Base-by-base conservation (phyloP, 2,329 filamentous ascomycete genomes). In the Colletotrichum sp. region DNA sequence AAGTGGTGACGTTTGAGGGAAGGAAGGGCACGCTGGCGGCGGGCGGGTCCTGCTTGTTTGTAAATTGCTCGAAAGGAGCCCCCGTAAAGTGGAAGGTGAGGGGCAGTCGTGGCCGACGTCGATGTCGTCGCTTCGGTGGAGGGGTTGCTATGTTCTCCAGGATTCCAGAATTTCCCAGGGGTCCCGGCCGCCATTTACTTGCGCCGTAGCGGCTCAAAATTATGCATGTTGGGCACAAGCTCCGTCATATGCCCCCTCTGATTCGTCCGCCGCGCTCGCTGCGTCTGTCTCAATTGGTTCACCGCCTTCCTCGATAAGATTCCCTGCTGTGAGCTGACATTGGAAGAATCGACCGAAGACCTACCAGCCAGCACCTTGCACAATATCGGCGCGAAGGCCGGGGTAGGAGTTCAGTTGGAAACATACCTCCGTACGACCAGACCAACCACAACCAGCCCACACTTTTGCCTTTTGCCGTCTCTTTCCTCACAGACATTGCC, bases 151-250 rank as follows among this genome's bases (percentile, higher is more conserved):
- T 72, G 62, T 78, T 78, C 77, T 78, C 76, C 77, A 72, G 72
- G 77, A 78, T 78, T 78, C 77, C 77, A 78, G 77, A 78, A 78
- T 64, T 73, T 76, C 74, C 61, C 74, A 76, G 69, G 73, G 70
- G 74, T 73, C 66, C 36, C 69, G 34, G 29, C 52, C 55, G 39
- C 32, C 61, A 68, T 69, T 65, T 55, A 22, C 44, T 52, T 52
- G n/a, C 44, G 44, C 44, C n/a, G 44, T 52, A 73, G 72, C 63
- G 72, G 69, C 73, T 76, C 70, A 76, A 73, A 69, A 69, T 73
- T 65, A 76, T 76, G 73, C 70, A 76, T 72, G 70, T 52, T 69
- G 59, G 64, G 32, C 57, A 49, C 64, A 59, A 76, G 69, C 32
- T 69, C 73, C 57, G 44, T 15, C 11, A 32, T 22, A 25, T 34